Base-by-base conservation (phyloP, 2,329 filamentous ascomycete genomes). In the Ascochyta rabiei region DNA sequence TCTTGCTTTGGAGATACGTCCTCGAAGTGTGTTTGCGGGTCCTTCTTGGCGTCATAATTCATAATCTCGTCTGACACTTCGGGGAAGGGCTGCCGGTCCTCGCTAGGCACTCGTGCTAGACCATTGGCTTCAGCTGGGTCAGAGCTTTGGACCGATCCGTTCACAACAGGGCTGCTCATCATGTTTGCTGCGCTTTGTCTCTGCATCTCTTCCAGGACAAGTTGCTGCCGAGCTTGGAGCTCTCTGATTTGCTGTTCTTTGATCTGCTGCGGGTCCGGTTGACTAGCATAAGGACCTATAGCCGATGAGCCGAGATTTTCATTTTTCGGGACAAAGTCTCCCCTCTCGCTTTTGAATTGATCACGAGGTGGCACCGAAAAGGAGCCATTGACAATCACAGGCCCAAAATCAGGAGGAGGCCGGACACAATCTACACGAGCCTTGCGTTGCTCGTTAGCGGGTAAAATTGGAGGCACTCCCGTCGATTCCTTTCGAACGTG, bases 401-500 rank as follows among this genome's bases (percentile, higher is more conserved):
- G 73, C 1, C 74, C 72, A 28, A 57, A 66, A 35, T 74, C 69
- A 15, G 61, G 42, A 31, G 67, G 60, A 16, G 64, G 68, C 10
- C 67, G 67, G 26, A 62, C 60, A 15, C 63, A 68, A 41, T 73
- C 70, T 6, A 67, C 60, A 7, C 67, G 66, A 40, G 65, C 66
- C 44, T 67, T 72, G 24, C 66, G 66, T 31, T 62, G 55, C 28
- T 68, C 62, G 13, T 53, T 49, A 8, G 33, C 43, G 8, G 56
- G 37, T 10, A 55, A 41, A 26, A 41, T 40, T 35, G 60, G 63
- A 16, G 63, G 37, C 4, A 68, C 54, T 26, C 64, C 65, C 7
- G 65, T 75, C 5, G 76, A 76, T 35, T 77, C 76, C 39, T 72
- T 78, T 40, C 77, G 70, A 43, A 75, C 59, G 48, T 79, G 76